phyloP scores from a whole-genome alignment of 2,329 filamentous ascomycete genomes.

The Hypoxylon sp. region DNA sequence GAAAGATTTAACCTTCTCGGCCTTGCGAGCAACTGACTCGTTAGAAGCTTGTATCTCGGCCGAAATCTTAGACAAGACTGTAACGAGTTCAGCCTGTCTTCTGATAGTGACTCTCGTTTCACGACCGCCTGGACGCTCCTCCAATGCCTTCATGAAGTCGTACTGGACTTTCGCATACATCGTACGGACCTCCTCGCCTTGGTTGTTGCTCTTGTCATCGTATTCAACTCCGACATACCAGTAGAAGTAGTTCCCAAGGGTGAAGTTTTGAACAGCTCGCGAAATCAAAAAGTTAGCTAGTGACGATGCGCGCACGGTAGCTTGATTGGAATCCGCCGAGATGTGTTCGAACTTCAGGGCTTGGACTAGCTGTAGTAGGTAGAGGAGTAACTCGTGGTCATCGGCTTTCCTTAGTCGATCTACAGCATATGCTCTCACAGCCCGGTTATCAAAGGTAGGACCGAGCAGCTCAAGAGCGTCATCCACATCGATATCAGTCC shows the following conservation, averaged over 20 bases:
- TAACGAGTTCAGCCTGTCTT: conserved; percentile 90
- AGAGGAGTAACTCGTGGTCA: conserved; percentile 90
- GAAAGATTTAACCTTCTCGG: conserved; percentile 86
- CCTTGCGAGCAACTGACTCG: conserved; percentile 83
- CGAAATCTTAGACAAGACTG: conserved; percentile 88
- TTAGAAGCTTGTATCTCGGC: conserved; percentile 87
- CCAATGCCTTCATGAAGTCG: conserved; percentile 93
- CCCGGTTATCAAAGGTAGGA: conserved; percentile 89
- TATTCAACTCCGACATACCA: conserved; percentile 99
- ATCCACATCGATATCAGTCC: conserved; percentile 97
- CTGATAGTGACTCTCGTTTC: conserved; percentile 83
- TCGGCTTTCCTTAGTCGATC: conserved; percentile 92
- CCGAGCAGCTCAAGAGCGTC: conserved; percentile 95
- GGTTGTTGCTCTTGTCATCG: conserved; percentile 84
- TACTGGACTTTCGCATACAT: conserved; percentile 95
- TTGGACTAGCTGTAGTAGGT: conserved; percentile 94
- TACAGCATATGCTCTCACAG: conserved; percentile 93
- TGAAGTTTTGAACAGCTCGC: conserved; percentile 88
- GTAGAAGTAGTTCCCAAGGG: conserved; percentile 93
- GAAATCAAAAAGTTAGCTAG: conserved; percentile 91
- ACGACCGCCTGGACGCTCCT: conserved; percentile 77
- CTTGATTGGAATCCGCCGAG: conserved; percentile 71
- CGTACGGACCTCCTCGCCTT: conserved; percentile 81
- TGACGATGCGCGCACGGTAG: conserved; percentile 79
- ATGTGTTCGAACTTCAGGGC: conserved; percentile 94